Conservation (phyloP, 164 flowering plant genomes). For the Platanus orientalis region DNA sequence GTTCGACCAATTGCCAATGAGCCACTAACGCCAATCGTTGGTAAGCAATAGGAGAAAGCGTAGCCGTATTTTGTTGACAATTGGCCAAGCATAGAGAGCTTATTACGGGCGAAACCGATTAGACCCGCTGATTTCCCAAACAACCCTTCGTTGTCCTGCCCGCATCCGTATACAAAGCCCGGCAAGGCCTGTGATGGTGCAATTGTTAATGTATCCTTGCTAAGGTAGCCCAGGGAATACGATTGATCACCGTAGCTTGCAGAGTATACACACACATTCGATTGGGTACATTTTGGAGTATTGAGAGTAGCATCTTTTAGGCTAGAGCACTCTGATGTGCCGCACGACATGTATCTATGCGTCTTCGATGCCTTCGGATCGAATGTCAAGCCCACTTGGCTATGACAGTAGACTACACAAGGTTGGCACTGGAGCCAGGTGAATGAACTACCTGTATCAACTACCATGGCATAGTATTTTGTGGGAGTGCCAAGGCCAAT, state of each 20-base stretch:
- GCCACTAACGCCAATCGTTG: slow-evolving; percentile 24
- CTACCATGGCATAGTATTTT: slow-evolving; percentile 22
- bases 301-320: slow-evolving; percentile 37
- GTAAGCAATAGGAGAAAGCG: slow-evolving; percentile 55
- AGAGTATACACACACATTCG: slow-evolving; percentile 27
- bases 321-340: slow-evolving; percentile 24
- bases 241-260: slow-evolving; percentile 49
- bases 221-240: slow-evolving; percentile 35
- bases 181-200: slow-evolving; percentile 15
- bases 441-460: slow-evolving; percentile 54
- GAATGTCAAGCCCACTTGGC: slow-evolving; percentile 31
- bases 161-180: slow-evolving; percentile 44
- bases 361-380: slow-evolving; percentile 34
- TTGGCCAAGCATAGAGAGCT: slow-evolving; percentile 40
- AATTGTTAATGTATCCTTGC: slow-evolving; percentile 31
- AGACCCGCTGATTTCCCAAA: slow-evolving; percentile 47
- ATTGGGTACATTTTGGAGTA: slow-evolving; percentile 21
- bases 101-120: slow-evolving; percentile 39
- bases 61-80: slow-evolving; percentile 26
- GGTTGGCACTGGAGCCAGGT: slow-evolving; percentile 59
- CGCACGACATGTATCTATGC: slow-evolving; percentile 24
- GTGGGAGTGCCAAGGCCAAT: slow-evolving; percentile 46
- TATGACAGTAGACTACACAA: slow-evolving; percentile 32
- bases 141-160: slow-evolving; percentile 43
- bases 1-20: slow-evolving; percentile 28